phyloP scores from a whole-genome alignment of 176 grass and related monocot genomes.

The Zea luxurians region DNA sequence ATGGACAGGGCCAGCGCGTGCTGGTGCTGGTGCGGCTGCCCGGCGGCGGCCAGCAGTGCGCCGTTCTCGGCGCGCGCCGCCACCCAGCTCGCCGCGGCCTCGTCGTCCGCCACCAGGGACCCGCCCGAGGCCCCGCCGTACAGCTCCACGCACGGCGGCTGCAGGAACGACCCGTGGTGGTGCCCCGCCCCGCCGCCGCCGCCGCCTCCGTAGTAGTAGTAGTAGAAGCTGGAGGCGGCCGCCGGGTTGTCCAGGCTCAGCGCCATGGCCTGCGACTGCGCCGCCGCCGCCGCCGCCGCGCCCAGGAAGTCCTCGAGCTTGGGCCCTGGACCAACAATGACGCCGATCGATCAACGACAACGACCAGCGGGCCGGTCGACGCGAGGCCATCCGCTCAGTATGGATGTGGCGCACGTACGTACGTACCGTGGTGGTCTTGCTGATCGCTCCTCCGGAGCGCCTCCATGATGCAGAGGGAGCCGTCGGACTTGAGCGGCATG shows the following conservation, averaged over 20 bases:
- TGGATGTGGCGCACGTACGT: too few relatives aligned
- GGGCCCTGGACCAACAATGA: slow-evolving; percentile 38
- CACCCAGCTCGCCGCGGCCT: slow-evolving; percentile 43
- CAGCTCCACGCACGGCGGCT: slow-evolving; percentile 52
- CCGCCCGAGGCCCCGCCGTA: slow-evolving; percentile 25
- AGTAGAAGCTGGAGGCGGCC: slow-evolving; percentile 58
- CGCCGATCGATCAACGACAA: slow-evolving; percentile 1
- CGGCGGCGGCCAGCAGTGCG: neutral
- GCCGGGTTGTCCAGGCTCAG: slow-evolving; percentile 70
- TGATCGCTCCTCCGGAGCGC: slow-evolving; percentile 77
- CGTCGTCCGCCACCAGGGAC: slow-evolving; percentile 22
- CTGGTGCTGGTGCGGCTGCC: slow-evolving; percentile 57
- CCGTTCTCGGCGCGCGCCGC: slow-evolving; percentile 28
- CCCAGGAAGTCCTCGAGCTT: slow-evolving; percentile 98
- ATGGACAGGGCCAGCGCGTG: slow-evolving; percentile 80
- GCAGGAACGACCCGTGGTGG: slow-evolving; percentile 36
- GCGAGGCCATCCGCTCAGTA: too few relatives aligned
- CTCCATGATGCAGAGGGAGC: slow-evolving; percentile 99
- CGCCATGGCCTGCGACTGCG: slow-evolving; percentile 66
- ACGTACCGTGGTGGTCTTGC: slow-evolving; percentile 50
- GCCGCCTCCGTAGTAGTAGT: slow-evolving; percentile 32
- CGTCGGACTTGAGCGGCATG: slow-evolving; percentile 96
- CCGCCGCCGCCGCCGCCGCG: slow-evolving; percentile 38
- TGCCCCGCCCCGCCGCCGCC: neutral
- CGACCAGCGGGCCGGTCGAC: too few relatives aligned